These are phyloP conservation scores for Phytophthora brassicae DNA, from an alignment of 352 stramenopile genomes.

Conservation along the genomic window DNA sequence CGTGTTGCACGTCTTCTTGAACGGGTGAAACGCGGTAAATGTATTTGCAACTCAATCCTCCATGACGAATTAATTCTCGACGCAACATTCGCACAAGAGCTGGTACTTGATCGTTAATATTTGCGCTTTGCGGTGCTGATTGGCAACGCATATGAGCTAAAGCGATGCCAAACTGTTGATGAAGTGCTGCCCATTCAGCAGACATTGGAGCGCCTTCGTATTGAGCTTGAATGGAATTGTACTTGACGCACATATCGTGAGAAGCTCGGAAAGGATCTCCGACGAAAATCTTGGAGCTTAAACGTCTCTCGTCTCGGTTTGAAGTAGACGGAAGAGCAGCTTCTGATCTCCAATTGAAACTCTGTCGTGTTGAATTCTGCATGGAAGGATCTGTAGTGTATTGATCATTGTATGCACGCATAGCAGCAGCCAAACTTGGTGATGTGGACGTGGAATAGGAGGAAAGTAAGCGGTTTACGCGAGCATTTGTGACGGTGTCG, in stretches of 20 bases:
- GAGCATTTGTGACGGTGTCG: constrained; percentile 30
- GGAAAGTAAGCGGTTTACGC: constrained; percentile 39
- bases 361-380: constrained; percentile 14
- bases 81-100: constrained; percentile 54
- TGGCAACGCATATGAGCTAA: constrained; percentile 47
- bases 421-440: constrained; percentile 23
- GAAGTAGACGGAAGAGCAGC: constrained; percentile 13
- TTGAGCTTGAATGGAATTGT: constrained; percentile 57
- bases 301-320: too few species aligned
- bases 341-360: constrained; percentile 34
- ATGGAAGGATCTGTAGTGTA: constrained; percentile 6
- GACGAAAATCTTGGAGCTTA: constrained; percentile 42
- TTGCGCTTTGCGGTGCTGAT: constrained; percentile 11
- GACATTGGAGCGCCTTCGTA: constrained; percentile 46
- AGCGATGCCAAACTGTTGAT: constrained; percentile 56
- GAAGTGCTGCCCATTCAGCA: constrained; percentile 36
- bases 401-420: constrained; percentile 28
- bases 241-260: constrained; percentile 52
- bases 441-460: constrained; percentile 31
- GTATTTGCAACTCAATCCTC: constrained; percentile 48
- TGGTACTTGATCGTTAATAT: constrained; percentile 39
- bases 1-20: constrained; percentile 39
- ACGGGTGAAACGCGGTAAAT: constrained; percentile 62
- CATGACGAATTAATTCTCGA: constrained; percentile 48
- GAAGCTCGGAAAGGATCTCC: constrained; percentile 50